Evolutionary conservation across 1,139 yeast genomes (phyloP).

Genomic region (Nakaseomyces sp.): DNA sequence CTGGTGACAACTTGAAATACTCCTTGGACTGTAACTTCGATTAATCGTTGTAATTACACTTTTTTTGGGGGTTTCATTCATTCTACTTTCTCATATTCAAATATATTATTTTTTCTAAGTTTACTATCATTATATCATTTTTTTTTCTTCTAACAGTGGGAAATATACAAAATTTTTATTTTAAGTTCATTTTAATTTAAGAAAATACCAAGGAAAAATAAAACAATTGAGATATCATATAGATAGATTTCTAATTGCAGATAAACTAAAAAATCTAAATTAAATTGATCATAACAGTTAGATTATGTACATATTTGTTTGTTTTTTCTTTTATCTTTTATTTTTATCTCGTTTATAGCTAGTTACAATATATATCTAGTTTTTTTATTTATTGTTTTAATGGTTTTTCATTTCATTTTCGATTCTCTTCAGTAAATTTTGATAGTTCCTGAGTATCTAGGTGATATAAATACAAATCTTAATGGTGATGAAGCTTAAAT

Average conservation of each 20-base stretch:
- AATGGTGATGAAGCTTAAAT: too few species aligned
- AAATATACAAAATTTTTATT: not conserved
- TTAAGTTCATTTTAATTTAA: not conserved
- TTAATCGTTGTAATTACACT: not conserved
- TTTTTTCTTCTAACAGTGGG: not conserved
- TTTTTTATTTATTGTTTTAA: not conserved
- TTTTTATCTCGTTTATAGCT: not conserved
- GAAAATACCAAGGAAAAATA: conserved; percentile 4
- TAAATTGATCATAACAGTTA: not conserved
- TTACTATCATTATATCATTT: not conserved
- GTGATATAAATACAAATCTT: too few species aligned
- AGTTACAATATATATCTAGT: not conserved
- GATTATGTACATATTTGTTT: not conserved
- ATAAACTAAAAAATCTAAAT: too few species aligned
- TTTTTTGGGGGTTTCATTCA: not conserved
- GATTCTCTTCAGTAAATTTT: too few species aligned
- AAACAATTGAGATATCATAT: not conserved
- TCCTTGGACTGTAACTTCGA: conserved; percentile 47
- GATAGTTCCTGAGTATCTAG: too few species aligned
- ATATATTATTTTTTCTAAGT: not conserved
- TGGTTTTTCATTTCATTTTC: not conserved
- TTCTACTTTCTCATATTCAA: not conserved
- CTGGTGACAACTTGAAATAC: conserved; percentile 49
- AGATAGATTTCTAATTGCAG: too few species aligned
- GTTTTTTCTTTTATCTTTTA: not conserved